These are phyloP conservation scores for Suillus hirtellus DNA, from an alignment of 768 basidiomycete genomes.

Conservation along the genomic window DNA sequence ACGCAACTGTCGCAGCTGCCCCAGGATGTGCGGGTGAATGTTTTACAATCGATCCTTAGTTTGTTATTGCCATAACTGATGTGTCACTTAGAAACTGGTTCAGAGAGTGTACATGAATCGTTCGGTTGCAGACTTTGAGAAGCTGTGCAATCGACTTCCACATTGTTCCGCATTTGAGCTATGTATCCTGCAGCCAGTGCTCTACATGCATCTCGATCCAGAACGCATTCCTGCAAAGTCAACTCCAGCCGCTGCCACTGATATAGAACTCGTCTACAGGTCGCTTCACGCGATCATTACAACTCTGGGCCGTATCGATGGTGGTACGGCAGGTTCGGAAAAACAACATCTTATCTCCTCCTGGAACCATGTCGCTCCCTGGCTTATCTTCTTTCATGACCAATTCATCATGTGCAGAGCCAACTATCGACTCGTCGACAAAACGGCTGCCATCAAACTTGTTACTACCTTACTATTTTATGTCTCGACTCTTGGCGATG, in stretches of 20 bases:
- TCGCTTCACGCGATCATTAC: background rate
- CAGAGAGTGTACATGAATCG: background rate
- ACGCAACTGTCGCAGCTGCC: background rate
- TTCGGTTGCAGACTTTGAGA: background rate
- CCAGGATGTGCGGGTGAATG: background rate
- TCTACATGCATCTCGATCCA: background rate
- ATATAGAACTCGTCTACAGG: background rate
- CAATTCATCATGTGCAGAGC: background rate
- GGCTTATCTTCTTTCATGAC: conserved; percentile 1
- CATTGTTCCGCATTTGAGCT: background rate
- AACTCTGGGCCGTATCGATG: background rate
- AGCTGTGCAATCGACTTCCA: background rate
- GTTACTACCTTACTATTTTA: background rate
- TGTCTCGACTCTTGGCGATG: too few species aligned
- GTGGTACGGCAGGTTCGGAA: background rate
- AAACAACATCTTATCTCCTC: background rate
- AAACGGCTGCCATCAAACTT: background rate
- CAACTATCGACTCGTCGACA: background rate
- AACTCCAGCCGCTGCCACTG: background rate
- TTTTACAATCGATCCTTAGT: background rate
- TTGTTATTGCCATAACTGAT: background rate
- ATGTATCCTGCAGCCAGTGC: background rate
- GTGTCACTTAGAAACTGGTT: background rate
- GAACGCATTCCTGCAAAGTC: background rate
- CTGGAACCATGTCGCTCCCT: background rate